Percentiles rank a stretch among this genome's conserved stretches.
These are phyloP conservation scores for Adansonia gregorii DNA, from an alignment of 441 rosid genomes.

Conservation along the genomic window DNA sequence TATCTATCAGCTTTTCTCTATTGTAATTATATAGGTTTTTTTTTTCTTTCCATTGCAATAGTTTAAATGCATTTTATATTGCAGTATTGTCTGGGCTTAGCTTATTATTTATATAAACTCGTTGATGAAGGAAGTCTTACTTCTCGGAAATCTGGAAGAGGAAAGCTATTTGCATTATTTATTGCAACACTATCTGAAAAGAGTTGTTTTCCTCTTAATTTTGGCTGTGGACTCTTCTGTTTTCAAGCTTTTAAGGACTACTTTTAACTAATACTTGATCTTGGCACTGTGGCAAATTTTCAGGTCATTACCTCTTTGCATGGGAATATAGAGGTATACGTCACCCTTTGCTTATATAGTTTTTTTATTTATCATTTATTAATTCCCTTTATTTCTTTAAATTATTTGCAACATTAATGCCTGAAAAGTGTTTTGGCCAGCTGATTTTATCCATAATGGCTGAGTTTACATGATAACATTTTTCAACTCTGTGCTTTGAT, in stretches of 20 bases:
- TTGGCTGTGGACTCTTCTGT: not conserved
- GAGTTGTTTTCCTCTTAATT: not conserved
- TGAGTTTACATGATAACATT: not conserved
- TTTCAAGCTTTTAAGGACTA: not conserved
- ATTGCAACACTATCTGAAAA: not conserved
- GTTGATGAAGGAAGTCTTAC: not conserved
- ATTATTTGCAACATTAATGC: not conserved
- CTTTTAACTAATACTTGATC: constrained; percentile 18
- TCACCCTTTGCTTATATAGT: constrained; percentile 2
- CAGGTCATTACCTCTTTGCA: constrained; percentile 68
- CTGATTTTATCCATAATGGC: not conserved
- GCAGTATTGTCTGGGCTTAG: not conserved
- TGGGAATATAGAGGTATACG: constrained; percentile 53
- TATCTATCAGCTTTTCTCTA: not conserved
- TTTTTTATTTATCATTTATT: not conserved
- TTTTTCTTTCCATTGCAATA: too few relatives aligned
- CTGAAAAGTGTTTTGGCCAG: not conserved
- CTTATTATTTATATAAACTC: not conserved
- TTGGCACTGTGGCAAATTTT: constrained; percentile 24
- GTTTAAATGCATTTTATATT: constrained; percentile 16
- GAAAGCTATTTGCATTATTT: not conserved
- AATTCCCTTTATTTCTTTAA: not conserved
- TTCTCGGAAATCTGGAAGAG: not conserved
- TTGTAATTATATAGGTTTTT: too few relatives aligned
- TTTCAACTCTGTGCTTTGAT: not conserved